Evolutionary conservation across 2,329 filamentous ascomycete species (phyloP).

Genomic region (Macrophomina pseudophaseolina): DNA sequence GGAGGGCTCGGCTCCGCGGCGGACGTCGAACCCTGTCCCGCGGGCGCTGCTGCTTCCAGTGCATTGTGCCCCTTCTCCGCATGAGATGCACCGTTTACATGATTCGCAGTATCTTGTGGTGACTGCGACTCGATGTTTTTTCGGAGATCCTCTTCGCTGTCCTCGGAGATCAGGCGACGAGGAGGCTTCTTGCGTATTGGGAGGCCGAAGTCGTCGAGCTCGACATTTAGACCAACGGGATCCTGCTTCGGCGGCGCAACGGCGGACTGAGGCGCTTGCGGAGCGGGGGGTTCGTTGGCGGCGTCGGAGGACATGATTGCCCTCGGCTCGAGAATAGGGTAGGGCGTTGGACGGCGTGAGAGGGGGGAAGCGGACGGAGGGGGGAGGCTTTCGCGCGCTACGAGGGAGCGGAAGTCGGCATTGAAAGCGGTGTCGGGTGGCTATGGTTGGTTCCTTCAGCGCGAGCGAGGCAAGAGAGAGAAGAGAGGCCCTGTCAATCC

Average conservation of each 20-base stretch:
- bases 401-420: conserved; percentile 21
- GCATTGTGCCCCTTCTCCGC: not conserved
- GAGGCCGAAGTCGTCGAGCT: conserved; percentile 74
- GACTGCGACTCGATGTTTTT: conserved; percentile 37
- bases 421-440: conserved; percentile 18
- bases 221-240: conserved; percentile 35
- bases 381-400: not conserved
- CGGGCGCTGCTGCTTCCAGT: conserved; percentile 12
- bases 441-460: not conserved
- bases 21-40: not conserved
- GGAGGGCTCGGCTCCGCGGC: not conserved
- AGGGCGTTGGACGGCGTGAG: not conserved
- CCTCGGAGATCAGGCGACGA: conserved; percentile 39
- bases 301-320: conserved; percentile 12
- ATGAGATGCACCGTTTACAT: conserved; percentile 24
- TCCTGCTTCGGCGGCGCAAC: conserved; percentile 9
- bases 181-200: conserved; percentile 56
- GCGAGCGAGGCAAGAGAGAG: conserved; percentile 3
- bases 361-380: not conserved
- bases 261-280: conserved; percentile 13
- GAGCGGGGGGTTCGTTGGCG: conserved; percentile 7
- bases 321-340: not conserved
- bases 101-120: conserved; percentile 33
- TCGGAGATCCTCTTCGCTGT: conserved; percentile 34
- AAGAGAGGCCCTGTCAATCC: not conserved